Base-by-base conservation (phyloP, 768 basidiomycete genomes). In the Amanita subjunquillea region DNA sequence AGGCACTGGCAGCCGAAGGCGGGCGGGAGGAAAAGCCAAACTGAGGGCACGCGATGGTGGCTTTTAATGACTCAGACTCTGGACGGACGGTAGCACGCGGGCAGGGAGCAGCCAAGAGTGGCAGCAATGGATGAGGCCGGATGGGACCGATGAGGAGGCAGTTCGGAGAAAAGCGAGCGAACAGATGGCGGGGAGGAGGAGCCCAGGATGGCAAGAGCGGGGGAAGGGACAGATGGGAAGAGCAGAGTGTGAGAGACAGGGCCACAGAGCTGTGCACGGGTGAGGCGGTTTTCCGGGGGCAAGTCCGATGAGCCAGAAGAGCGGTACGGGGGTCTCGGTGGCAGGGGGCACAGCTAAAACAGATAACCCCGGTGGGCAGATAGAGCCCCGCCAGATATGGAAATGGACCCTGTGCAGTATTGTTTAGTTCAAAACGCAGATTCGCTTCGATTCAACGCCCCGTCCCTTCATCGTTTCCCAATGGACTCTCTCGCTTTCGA, bases 401-500 rank as follows among this genome's bases (percentile, higher is more conserved):
- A 32, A 48, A 34, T 39, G 43, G 48, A 55, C 43, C 48, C 54
- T 50, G 54, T 42, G 40, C 42, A 51, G 54, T 25, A 27, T 27
- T 45, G 54, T 54, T 54, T 48, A 50, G 43, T 57, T 57, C 53
- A 54, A 57, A 57, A 54, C 43, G 43, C 44, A 50, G 45, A 48
- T 42, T 36, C 42, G 48, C 55, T 53, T 50, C 54, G 54, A 49
- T 49, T 50, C 48, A 55, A 55, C 36, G 48, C 48, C 54, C 54
- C 54, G 41, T 50, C 32, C 49, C 40, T 44, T 49, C 48, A 42
- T 34, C 45, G 37, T 44, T 37, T 55, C 56, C 41, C 54, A 54
- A 75, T 77, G 74, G 74, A 75, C 60, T 64, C 72, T 56, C 64
- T 72, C 57, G 59, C 65, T 47, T 86, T 83, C 66, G 81, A 84